These are phyloP conservation scores for Fistulinella prunicolor DNA, from an alignment of 768 basidiomycete species.

Conservation along the genomic window DNA sequence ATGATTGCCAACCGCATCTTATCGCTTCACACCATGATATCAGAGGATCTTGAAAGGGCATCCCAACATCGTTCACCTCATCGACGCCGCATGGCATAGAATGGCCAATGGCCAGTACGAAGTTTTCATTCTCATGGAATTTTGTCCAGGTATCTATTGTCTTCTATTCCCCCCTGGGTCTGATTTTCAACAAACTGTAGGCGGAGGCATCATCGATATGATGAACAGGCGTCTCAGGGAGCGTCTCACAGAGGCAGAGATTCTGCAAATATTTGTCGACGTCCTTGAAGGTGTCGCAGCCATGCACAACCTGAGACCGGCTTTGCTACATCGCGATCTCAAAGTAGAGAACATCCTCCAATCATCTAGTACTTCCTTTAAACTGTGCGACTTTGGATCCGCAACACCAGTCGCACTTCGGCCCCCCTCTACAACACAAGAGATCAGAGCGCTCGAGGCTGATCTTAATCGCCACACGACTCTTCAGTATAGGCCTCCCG, in stretches of 20 bases:
- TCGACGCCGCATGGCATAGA: conserved; percentile 90
- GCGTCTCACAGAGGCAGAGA: conserved; percentile 92
- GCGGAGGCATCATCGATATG: conserved; percentile 99
- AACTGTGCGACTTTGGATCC: conserved; percentile 97
- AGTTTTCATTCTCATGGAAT: conserved; percentile 99
- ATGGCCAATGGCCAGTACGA: conserved; percentile 84
- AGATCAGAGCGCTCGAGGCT: conserved; percentile 82
- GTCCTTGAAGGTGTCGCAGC: conserved; percentile 95
- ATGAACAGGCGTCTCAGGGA: conserved; percentile 97
- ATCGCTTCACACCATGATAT: conserved; percentile 30
- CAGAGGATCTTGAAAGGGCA: conserved; percentile 90
- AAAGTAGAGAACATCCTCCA: conserved; percentile 99
- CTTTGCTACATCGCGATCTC: conserved; percentile 93
- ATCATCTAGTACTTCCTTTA: conserved; percentile 78
- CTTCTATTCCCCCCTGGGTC: conserved; percentile 2
- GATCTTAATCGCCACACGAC: conserved; percentile 96
- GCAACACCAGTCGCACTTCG: conserved; percentile 69
- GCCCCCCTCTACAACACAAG: conserved; percentile 74
- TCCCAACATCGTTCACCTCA: conserved; percentile 92
- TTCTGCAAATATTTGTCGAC: conserved; percentile 96
- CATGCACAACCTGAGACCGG: conserved; percentile 91
- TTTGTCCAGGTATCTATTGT: conserved; percentile 68
- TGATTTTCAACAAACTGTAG: conserved; percentile 36
- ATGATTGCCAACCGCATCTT: conserved; percentile 8
- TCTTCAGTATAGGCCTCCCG: conserved; percentile 96